Percentiles rank a stretch among this genome's conserved stretches.
Conservation (phyloP, 345 rosid species). For the Abelmoschus esculentus region DNA sequence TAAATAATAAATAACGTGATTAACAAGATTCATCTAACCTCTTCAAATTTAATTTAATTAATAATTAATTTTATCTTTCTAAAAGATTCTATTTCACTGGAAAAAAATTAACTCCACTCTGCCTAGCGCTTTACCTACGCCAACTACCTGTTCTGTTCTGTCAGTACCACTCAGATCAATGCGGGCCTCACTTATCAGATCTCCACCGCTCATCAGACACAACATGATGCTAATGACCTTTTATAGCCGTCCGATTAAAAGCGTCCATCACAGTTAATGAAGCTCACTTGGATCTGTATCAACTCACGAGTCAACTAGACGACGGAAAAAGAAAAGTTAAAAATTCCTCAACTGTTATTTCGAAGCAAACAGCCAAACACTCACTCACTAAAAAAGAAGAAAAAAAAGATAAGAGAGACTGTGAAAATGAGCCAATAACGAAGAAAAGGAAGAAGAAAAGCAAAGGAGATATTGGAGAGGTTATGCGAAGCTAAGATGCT, state of each 20-base stretch:
- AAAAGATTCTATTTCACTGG: neutral
- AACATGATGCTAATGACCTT: neutral
- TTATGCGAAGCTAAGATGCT: constrained; percentile 24
- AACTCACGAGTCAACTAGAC: constrained; percentile 7
- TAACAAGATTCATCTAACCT: too few species aligned
- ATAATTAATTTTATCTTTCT: too few species aligned
- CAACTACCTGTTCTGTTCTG: neutral
- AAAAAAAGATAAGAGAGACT: neutral
- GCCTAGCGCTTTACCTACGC: neutral
- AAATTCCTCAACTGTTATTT: constrained; percentile 10
- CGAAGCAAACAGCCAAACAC: constrained; percentile 17
- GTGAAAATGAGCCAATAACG: neutral
- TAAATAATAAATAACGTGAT: too few species aligned
- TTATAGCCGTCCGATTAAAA: constrained; percentile 13
- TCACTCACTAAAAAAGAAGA: neutral
- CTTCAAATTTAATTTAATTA: too few species aligned
- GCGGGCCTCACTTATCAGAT: neutral
- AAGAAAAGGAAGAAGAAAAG: neutral
- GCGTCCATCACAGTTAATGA: neutral
- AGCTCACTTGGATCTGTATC: constrained; percentile 3
- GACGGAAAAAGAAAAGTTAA: neutral
- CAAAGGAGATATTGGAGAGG: neutral
- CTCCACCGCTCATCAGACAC: neutral
- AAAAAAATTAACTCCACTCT: too few species aligned
- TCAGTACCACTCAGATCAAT: neutral